Evolutionary conservation across 2,329 filamentous ascomycete genomes (phyloP).

Genomic region (Lasiodiplodia gonubiensis): DNA sequence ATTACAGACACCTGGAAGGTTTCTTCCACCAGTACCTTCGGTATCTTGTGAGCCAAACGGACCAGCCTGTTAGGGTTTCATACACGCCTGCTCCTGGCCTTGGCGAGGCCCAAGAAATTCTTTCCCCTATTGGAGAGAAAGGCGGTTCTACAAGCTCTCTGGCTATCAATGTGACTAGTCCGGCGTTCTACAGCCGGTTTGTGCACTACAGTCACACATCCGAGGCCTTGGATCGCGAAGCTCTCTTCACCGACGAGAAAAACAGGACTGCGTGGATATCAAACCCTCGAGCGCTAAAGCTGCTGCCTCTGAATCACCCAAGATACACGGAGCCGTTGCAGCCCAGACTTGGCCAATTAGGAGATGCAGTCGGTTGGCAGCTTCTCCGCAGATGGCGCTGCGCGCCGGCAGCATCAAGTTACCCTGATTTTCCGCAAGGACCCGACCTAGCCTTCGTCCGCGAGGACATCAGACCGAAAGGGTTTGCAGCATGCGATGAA

Average conservation of each 20-base stretch:
- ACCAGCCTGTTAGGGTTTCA: slow-evolving; percentile 55
- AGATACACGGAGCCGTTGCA: slow-evolving; percentile 16
- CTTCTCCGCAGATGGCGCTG: slow-evolving; percentile 48
- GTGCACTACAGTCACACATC: slow-evolving; percentile 66
- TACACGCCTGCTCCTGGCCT: slow-evolving; percentile 60
- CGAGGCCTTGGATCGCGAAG: slow-evolving; percentile 67
- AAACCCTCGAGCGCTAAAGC: slow-evolving; percentile 48
- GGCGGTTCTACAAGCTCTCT: slow-evolving; percentile 46
- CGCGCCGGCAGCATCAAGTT: slow-evolving; percentile 46
- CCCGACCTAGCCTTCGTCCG: slow-evolving; percentile 30
- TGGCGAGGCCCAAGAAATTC: slow-evolving; percentile 31
- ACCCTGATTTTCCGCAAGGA: slow-evolving; percentile 31
- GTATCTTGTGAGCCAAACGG: slow-evolving; percentile 56
- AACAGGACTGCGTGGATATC: slow-evolving; percentile 65
- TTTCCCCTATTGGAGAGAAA: slow-evolving; percentile 40
- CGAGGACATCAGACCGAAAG: slow-evolving; percentile 46
- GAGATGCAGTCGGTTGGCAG: slow-evolving; percentile 44
- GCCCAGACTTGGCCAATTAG: slow-evolving; percentile 6
- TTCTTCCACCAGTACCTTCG: slow-evolving; percentile 49
- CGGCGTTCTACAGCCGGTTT: slow-evolving; percentile 71
- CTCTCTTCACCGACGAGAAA: slow-evolving; percentile 55
- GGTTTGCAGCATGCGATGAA: slow-evolving; percentile 48
- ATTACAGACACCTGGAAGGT: slow-evolving; percentile 40
- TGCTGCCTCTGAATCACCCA: slow-evolving; percentile 48
- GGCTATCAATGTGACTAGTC: slow-evolving; percentile 65